These are phyloP conservation scores for Penicillium crustosum DNA, from an alignment of 2,329 filamentous ascomycete genomes.

Conservation along the genomic window DNA sequence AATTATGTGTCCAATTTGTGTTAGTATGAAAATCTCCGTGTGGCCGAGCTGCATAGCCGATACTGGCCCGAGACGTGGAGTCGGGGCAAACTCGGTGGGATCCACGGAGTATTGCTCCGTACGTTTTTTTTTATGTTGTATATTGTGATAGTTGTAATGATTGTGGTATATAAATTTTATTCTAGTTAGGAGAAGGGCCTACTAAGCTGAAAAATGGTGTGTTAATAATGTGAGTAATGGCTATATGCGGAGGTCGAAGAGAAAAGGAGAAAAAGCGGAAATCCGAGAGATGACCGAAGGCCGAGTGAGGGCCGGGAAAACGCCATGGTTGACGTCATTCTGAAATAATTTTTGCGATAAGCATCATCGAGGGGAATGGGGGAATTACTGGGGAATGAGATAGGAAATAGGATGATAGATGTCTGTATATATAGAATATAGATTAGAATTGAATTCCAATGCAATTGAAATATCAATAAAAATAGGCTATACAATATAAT, in stretches of 20 bases:
- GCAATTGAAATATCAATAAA: not conserved
- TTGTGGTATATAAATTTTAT: not conserved
- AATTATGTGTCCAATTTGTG: not conserved
- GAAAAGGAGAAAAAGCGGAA: too few species aligned
- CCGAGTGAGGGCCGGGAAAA: not conserved
- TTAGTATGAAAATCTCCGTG: constrained; percentile 31
- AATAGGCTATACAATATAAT: not conserved
- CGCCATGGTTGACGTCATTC: not conserved
- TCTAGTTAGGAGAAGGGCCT: not conserved
- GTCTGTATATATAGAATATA: not conserved
- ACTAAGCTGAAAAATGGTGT: not conserved
- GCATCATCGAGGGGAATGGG: not conserved
- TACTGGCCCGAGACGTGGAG: constrained; percentile 32
- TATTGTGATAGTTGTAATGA: not conserved
- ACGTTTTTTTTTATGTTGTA: not conserved
- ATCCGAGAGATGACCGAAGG: not conserved
- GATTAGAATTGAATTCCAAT: not conserved
- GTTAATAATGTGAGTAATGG: not conserved
- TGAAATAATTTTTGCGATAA: not conserved
- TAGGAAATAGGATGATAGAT: not conserved
- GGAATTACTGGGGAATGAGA: not conserved
- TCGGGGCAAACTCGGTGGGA: constrained; percentile 7
- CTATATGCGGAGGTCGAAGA: too few species aligned
- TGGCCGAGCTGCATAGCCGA: constrained; percentile 38
- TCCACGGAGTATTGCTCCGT: not conserved